Base-by-base conservation (phyloP, 1,284 basidiomycete genomes). In the Moniliella sp. region DNA sequence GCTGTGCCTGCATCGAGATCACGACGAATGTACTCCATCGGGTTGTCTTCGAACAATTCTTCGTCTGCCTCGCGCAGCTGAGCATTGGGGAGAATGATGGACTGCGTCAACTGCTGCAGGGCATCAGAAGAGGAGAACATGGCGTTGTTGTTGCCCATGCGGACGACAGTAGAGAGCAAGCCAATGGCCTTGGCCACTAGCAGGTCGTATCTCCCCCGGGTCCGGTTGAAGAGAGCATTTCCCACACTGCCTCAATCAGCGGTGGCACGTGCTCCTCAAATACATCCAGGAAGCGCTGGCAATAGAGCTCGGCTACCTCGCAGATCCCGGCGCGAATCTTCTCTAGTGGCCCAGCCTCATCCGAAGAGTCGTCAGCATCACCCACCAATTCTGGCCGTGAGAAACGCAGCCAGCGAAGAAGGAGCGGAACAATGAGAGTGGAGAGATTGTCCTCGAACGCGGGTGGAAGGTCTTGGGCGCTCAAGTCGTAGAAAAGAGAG, bases 41-140 rank as follows among this genome's bases (percentile, higher is more conserved):
- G 88, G 47, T 93, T 84, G 42, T 97, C 88, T 62, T 94, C 83
- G 53, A 97, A 94, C 62, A 86, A 76, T 54, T 97, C 88, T 38
- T 86, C 71, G 42, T 94, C 86, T 43, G 83, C 76, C 33, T 79
- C 76, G 64, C 86, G 69, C 19, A 94, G 67, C 11, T 71, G 67
- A 44, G 94, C 81, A 53, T 93, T 94, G 16, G 88, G 86, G 17
- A 97, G 68, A 16, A 94, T 76, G 42, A 97, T 84, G 34, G 82
- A 78, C 53, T 82, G 75, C 23, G 81, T 74, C 39, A 94, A 74
- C 11, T 74, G 73, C 10, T 74, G 72, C 43, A 94, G 76, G 1
- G 79, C 86, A 4, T 77, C 74, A 4, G 60, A 59, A 3, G 40
- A 34, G 30, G 67, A 62, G 25, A 83, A 74, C 50, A 70, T 65